phyloP scores from a whole-genome alignment of 2,329 filamentous ascomycete species.

The Aspergillus sp. region DNA sequence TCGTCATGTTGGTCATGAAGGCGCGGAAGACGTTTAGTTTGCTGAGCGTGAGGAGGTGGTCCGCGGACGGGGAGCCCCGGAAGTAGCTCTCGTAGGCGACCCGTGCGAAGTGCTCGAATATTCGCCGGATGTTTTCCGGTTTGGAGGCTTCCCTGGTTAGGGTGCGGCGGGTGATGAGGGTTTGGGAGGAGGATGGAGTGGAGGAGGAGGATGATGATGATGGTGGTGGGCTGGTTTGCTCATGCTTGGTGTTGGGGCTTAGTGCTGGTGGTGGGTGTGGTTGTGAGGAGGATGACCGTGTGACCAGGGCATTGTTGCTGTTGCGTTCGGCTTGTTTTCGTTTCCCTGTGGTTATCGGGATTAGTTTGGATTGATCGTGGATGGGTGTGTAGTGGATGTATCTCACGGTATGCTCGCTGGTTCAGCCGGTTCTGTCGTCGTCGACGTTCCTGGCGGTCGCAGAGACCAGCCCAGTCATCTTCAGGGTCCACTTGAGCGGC shows the following conservation, averaged over 20 bases:
- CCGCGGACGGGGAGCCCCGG: slow-evolving; percentile 27
- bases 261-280: background rate
- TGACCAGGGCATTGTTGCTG: background rate
- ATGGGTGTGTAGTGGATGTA: background rate
- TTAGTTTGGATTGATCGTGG: background rate
- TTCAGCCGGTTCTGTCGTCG: slow-evolving; percentile 34
- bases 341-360: slow-evolving; percentile 16
- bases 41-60: slow-evolving; percentile 38
- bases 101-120: slow-evolving; percentile 24
- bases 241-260: background rate
- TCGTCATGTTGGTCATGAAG: slow-evolving; percentile 29
- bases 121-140: background rate
- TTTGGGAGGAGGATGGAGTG: background rate
- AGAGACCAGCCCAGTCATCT: slow-evolving; percentile 31
- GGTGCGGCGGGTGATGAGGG: background rate
- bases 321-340: slow-evolving; percentile 22
- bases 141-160: background rate
- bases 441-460: slow-evolving; percentile 30
- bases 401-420: slow-evolving; percentile 33
- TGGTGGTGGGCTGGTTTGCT: background rate
- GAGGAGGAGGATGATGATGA: background rate
- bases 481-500: background rate
- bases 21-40: slow-evolving; percentile 42
- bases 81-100: slow-evolving; percentile 29
- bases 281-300: background rate